Evolutionary conservation across 306 rosid species (phyloP).

Genomic region (Leucaena leucocephala): DNA sequence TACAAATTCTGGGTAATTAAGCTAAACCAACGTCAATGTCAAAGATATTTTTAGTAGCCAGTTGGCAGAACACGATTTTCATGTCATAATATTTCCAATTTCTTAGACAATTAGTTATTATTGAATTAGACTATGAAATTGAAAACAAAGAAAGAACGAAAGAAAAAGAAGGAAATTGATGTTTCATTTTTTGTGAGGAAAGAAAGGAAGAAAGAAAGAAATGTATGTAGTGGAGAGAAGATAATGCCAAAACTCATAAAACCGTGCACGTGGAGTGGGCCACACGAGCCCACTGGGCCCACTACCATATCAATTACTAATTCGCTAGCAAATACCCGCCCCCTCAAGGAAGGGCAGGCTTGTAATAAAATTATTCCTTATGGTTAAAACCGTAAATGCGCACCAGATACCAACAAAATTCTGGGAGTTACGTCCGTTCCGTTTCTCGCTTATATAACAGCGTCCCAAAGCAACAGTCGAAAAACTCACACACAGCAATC

Average conservation of each 20-base stretch:
- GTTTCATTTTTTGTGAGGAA: background rate
- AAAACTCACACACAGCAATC: background rate
- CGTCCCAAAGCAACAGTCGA: background rate
- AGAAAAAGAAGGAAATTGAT: background rate
- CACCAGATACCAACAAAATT: background rate
- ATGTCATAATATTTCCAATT: background rate
- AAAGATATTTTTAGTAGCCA: background rate
- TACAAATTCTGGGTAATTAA: background rate
- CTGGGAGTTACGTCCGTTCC: slow-evolving; percentile 1
- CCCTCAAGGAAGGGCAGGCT: background rate
- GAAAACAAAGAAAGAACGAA: background rate
- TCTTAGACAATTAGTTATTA: background rate
- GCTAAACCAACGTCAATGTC: background rate
- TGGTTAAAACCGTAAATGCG: background rate
- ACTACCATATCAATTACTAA: too few species aligned
- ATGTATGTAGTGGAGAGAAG: background rate
- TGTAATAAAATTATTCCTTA: background rate
- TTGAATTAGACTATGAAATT: background rate
- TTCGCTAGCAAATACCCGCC: background rate
- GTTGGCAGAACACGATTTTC: background rate
- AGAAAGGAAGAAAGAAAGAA: background rate
- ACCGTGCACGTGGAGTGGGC: slow-evolving; percentile 16
- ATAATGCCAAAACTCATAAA: background rate
- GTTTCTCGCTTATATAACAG: slow-evolving; percentile 3
- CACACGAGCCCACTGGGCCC: background rate